phyloP scores from a whole-genome alignment of 78 protist genomes.

The Trichosphaerium sp. region DNA sequence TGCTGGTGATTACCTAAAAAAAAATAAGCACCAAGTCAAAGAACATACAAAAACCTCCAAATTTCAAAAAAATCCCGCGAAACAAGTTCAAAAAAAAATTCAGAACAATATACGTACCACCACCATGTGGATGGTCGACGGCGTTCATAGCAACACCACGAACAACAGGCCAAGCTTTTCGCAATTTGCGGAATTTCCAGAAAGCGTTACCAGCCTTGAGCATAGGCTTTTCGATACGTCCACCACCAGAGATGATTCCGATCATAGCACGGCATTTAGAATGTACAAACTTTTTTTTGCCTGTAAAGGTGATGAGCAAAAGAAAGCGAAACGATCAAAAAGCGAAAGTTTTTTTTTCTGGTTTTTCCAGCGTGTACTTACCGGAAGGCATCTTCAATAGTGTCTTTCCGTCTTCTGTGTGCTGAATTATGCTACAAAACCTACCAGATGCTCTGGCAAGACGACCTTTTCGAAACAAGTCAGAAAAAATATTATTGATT shows the following conservation, averaged over 20 bases:
- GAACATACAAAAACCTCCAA: too few relatives aligned
- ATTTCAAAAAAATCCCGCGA: too few relatives aligned
- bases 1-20: constrained; percentile 99
- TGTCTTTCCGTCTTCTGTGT: constrained; percentile 80
- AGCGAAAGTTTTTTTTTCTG: too few relatives aligned
- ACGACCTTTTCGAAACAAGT: too few relatives aligned
- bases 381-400: constrained; percentile 96
- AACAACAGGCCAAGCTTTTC: constrained; percentile 98
- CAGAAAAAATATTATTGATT: too few relatives aligned
- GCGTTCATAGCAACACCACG: constrained; percentile 99
- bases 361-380: too few relatives aligned
- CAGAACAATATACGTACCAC: neutral
- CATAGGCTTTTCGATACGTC: constrained; percentile 99
- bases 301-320: neutral
- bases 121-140: constrained; percentile 67
- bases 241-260: constrained; percentile 99
- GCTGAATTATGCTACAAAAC: too few relatives aligned
- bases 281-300: constrained; percentile 82
- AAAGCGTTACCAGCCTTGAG: constrained; percentile 97
- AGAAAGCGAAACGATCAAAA: too few relatives aligned
- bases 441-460: too few relatives aligned
- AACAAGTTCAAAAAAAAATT: too few relatives aligned
- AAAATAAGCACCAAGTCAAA: too few relatives aligned
- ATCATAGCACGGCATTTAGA: constrained; percentile 89
- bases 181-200: constrained; percentile 95